Percentiles rank a stretch among this genome's conserved stretches.
These are phyloP conservation scores for Wilcoxina mikolae DNA, from an alignment of 495 filamentous ascomycete genomes.

Conservation along the genomic window DNA sequence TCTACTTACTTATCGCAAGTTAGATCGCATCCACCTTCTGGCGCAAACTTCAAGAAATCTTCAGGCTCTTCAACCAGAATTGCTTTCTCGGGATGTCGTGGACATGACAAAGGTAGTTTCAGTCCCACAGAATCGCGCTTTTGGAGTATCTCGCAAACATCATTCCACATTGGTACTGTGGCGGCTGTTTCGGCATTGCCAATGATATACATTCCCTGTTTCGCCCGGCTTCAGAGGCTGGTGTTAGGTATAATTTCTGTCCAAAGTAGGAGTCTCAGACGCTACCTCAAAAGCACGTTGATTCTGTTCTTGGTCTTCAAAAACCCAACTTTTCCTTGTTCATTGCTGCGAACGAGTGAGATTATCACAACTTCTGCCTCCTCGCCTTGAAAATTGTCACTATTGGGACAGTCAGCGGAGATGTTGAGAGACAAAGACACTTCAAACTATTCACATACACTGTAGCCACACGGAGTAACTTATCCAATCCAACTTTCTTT, in stretches of 20 bases:
- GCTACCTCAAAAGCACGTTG: constrained; percentile 53
- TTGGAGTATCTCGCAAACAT: constrained; percentile 44
- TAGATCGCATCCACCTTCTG: constrained; percentile 58
- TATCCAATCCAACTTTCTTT: not conserved
- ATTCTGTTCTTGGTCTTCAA: constrained; percentile 62
- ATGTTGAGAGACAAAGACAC: not conserved
- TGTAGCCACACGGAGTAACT: not conserved
- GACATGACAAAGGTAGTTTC: constrained; percentile 45
- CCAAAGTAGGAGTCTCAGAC: not conserved
- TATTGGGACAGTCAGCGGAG: not conserved
- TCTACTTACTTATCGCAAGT: constrained; percentile 34
- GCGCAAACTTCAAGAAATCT: constrained; percentile 45
- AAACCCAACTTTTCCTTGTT: constrained; percentile 48
- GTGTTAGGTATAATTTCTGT: constrained; percentile 7
- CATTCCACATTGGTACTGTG: constrained; percentile 54
- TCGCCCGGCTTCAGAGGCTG: constrained; percentile 39
- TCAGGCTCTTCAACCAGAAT: constrained; percentile 45
- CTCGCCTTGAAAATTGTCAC: constrained; percentile 39
- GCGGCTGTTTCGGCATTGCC: constrained; percentile 55
- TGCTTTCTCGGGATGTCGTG: constrained; percentile 46
- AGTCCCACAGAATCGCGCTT: constrained; percentile 38
- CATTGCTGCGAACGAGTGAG: constrained; percentile 63
- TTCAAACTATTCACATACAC: not conserved
- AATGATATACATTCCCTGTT: constrained; percentile 74
- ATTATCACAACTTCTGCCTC: constrained; percentile 66